Evolutionary conservation across 768 basidiomycete species (phyloP).

Genomic region (Mycena olivaceomarginata): DNA sequence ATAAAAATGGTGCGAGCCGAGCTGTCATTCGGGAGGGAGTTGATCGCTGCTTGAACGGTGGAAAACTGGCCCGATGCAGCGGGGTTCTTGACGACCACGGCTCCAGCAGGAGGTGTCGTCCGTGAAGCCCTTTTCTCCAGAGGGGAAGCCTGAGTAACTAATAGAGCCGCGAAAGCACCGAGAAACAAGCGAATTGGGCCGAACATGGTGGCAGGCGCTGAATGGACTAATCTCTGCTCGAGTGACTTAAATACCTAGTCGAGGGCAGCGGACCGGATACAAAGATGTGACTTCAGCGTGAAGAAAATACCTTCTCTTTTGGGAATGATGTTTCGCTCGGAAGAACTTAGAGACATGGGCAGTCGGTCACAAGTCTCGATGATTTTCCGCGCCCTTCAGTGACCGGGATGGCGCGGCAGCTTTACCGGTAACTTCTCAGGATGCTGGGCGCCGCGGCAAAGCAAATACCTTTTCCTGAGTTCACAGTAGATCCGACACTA

Average conservation of each 20-base stretch:
- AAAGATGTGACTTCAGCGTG: slow-evolving; percentile 15
- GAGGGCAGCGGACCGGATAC: slow-evolving; percentile 13
- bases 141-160: slow-evolving; percentile 10
- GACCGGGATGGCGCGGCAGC: neutral
- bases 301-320: neutral
- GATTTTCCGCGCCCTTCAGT: slow-evolving; percentile 20
- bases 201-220: slow-evolving; percentile 15
- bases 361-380: slow-evolving; percentile 16
- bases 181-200: slow-evolving; percentile 20
- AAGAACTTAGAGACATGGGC: neutral
- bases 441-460: neutral
- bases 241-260: slow-evolving; percentile 1
- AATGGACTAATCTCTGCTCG: neutral
- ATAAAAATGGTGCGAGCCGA: slow-evolving; percentile 47
- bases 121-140: slow-evolving; percentile 45
- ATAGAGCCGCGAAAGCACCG: slow-evolving; percentile 6
- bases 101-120: slow-evolving; percentile 47
- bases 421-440: neutral
- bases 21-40: slow-evolving; percentile 46
- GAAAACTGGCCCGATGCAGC: slow-evolving; percentile 44
- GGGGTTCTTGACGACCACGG: slow-evolving; percentile 42
- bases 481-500: neutral
- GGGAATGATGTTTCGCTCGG: neutral
- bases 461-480: neutral
- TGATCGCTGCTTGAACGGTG: slow-evolving; percentile 47